Evolutionary conservation across 768 basidiomycete genomes (phyloP), one percentile per base, ranked within the genome.

Genomic region (Suillus brevipes): DNA sequence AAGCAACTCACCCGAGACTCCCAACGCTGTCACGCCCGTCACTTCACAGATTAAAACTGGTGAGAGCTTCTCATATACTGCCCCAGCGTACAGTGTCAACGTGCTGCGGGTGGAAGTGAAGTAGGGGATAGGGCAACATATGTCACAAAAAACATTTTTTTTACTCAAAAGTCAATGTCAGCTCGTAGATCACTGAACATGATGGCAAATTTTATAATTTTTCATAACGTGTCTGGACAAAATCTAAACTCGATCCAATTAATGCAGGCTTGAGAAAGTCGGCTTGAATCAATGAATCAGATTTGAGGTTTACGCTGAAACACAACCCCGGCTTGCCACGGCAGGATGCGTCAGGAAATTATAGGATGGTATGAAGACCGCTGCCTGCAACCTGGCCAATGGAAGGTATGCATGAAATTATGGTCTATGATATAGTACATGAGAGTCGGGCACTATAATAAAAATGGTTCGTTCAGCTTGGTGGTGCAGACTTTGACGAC

Each of bases 1-100:
- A 3, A 88, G 84, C 73, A 89, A 89, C 73, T 84, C 83, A 6
- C 86, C 86, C 0, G 74, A 72, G 25, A 76, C 77, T 2, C 87
- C 88, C 5, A 75, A 83, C 60, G 67, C 77, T 13, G 75, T 86
- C 52, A 78, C 78, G 7, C 89, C 88, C 1, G 71, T 73, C 42
- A 85, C 76, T 4, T 82, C 76, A 63, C 75, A 71, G 12, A 81
- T 87, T 70, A 45, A 68, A 2, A 83, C 84, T n/a, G 83, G 83
- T 18, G 78, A 81, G 69, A 82, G 76, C 0, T 84, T 89, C 74
- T 77, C 81, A 25, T 89, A 82, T 73, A 84, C 78, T 3, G 87
- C 85, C 7, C 83, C 86, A 23, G 82, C 72, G 6, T 79, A 78
- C 67, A 82, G 80, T 64, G 78, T 83, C 62, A 80, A 73, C 64